Evolutionary conservation across 495 filamentous ascomycete species (phyloP).

Genomic region (Podospora fimiseda): DNA sequence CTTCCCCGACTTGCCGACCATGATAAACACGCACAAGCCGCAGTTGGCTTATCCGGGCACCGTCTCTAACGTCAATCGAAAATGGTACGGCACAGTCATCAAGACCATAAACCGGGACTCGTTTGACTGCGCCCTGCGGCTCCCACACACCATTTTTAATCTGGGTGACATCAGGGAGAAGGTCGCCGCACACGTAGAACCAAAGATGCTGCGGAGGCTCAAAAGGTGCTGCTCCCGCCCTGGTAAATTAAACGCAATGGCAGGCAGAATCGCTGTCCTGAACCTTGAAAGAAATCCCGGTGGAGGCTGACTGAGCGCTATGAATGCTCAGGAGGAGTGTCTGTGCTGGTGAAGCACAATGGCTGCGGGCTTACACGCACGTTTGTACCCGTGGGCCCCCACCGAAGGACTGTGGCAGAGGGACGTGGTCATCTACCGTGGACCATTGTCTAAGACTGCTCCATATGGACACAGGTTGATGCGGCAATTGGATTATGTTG

Average conservation of each 20-base stretch:
- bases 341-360: slow-evolving; percentile 61
- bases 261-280: slow-evolving; percentile 45
- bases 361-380: slow-evolving; percentile 38
- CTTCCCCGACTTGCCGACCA: neutral
- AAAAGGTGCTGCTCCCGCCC: slow-evolving; percentile 1
- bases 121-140: slow-evolving; percentile 42
- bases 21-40: neutral
- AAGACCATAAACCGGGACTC: slow-evolving; percentile 46
- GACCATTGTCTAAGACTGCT: slow-evolving; percentile 21
- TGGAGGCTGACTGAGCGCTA: slow-evolving; percentile 51
- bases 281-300: slow-evolving; percentile 55
- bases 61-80: neutral
- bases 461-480: slow-evolving; percentile 37
- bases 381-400: slow-evolving; percentile 46
- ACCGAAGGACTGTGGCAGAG: slow-evolving; percentile 50
- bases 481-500: neutral
- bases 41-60: neutral
- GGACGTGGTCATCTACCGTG: slow-evolving; percentile 49
- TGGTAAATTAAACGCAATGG: slow-evolving; percentile 14
- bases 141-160: slow-evolving; percentile 22
- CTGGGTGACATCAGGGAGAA: neutral
- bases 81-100: slow-evolving; percentile 21
- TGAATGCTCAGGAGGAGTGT: slow-evolving; percentile 58
- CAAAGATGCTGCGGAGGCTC: neutral
- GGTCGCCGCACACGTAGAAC: neutral